Base-by-base conservation (phyloP, 1,284 basidiomycete genomes). In the Porogramme epimiltina region DNA sequence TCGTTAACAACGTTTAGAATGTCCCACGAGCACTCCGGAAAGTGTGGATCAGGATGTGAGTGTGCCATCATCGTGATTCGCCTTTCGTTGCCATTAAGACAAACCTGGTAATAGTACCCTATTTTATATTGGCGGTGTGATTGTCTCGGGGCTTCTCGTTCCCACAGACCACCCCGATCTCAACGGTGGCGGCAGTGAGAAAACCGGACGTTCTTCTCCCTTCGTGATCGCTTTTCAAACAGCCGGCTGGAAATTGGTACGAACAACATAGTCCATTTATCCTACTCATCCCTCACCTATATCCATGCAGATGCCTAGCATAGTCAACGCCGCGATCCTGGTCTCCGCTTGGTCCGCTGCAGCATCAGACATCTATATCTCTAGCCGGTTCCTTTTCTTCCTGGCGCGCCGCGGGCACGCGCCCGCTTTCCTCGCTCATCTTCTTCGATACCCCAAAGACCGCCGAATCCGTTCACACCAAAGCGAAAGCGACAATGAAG, bases 311-410 rank as follows among this genome's bases (percentile, higher is more conserved):
- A 72, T 93, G 3, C 88, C 90, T 2, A 40, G 62, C 28, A 50
- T 74, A 42, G 65, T 77, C 57, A 76, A 75, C 59, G 75, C 69
- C 20, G 64, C 63, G 10, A 66, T 79, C 26, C 61, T 78, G 26
- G 63, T 77, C 4, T 80, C 76, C 2, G 79, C 79, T n/a, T 79
- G 74, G 72, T 80, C 77, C 8, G 78, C 80, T n/a, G 79, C 76
- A 10, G 73, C 74, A 31, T 74, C 75, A 38, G 79, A 80, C 65
- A 67, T 82, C 38, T 81, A 78, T 70, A 77, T 77, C 56, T 73
- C 74, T 46, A 76, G 74, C 31, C 71, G 80, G 47, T 76, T 77
- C 24, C 68, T 82, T 39, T 80, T 79, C 68, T 75, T 73, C 56
- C 72, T 81, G 43, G 73, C 77, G 2, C 57, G 74, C 19, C 69